A percentile compares a stretch with the other conserved stretches of the same genome.
Evolutionary conservation across 164 flowering plant genomes (phyloP).

Genomic region (Cinnamomum chago): DNA sequence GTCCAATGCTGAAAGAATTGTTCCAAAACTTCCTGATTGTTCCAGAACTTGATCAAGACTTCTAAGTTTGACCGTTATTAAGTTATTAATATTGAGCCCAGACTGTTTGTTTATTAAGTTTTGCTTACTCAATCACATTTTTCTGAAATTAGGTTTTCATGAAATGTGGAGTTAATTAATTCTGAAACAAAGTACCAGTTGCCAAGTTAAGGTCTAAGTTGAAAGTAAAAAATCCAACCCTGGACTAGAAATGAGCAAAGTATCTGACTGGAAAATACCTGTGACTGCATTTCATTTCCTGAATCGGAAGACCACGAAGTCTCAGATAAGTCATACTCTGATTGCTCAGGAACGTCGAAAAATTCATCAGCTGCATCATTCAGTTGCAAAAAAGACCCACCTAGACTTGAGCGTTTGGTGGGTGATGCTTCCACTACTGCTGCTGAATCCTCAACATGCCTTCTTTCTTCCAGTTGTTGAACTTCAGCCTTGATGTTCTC

Average conservation of each 20-base stretch:
- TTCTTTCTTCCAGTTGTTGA: conserved; percentile 15
- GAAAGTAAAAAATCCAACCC: conserved; percentile 3
- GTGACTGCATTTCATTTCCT: conserved; percentile 28
- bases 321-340: conserved; percentile 40
- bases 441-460: conserved; percentile 17
- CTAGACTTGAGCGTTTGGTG: conserved; percentile 29
- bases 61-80: background rate
- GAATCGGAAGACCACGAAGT: conserved; percentile 34
- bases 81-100: background rate
- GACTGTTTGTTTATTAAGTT: background rate
- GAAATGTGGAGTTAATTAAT: background rate
- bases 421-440: conserved; percentile 22
- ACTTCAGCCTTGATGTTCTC: conserved; percentile 32
- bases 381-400: conserved; percentile 30
- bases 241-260: background rate
- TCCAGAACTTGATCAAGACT: background rate
- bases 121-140: background rate
- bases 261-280: conserved; percentile 21
- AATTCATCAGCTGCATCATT: conserved; percentile 61
- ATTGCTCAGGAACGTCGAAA: conserved; percentile 62
- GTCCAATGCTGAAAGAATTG: background rate
- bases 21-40: background rate
- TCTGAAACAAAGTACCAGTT: background rate
- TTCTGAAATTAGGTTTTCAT: background rate
- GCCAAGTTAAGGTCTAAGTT: background rate